Evolutionary conservation across 1,139 yeast genomes (phyloP).

Genomic region (Magnusiomyces suaveolens): DNA sequence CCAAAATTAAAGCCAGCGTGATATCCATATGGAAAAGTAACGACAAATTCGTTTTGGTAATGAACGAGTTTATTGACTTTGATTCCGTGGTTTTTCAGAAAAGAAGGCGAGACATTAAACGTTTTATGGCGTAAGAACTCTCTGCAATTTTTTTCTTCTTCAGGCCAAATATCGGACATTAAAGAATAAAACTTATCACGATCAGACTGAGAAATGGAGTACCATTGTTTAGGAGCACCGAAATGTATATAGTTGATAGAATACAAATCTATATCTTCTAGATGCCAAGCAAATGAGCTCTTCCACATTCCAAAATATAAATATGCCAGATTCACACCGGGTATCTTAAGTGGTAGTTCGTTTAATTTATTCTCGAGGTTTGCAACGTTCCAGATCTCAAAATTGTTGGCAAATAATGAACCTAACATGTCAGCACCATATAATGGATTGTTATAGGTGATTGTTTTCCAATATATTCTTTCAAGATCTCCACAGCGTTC

Average conservation of each 20-base stretch:
- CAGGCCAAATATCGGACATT: conserved; percentile 62
- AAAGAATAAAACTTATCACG: conserved; percentile 47
- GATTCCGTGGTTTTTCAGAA: conserved; percentile 47
- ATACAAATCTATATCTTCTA: conserved; percentile 79
- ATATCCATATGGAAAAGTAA: conserved; percentile 81
- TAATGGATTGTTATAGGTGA: conserved; percentile 69
- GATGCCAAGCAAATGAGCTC: conserved; percentile 83
- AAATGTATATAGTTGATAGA: conserved; percentile 78
- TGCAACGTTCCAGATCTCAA: conserved; percentile 65
- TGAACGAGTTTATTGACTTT: conserved; percentile 60
- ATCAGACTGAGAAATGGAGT: conserved; percentile 66
- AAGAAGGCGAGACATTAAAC: conserved; percentile 61
- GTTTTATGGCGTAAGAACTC: conserved; percentile 80
- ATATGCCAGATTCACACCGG: conserved; percentile 81
- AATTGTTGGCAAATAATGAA: conserved; percentile 48
- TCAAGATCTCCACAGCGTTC: conserved; percentile 61
- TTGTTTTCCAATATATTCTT: conserved; percentile 62
- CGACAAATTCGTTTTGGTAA: conserved; percentile 63
- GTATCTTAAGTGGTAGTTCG: conserved; percentile 53
- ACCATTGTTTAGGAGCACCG: conserved; percentile 92
- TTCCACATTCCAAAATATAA: conserved; percentile 86
- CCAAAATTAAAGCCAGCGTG: conserved; percentile 86
- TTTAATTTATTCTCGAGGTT: conserved; percentile 63
- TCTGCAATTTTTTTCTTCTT: conserved; percentile 52
- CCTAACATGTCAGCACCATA: conserved; percentile 88